Percentiles rank a stretch among this genome's conserved stretches.
Evolutionary conservation across 2,329 filamentous ascomycete genomes (phyloP).

Genomic region (Fusarium tanahbumbuense): DNA sequence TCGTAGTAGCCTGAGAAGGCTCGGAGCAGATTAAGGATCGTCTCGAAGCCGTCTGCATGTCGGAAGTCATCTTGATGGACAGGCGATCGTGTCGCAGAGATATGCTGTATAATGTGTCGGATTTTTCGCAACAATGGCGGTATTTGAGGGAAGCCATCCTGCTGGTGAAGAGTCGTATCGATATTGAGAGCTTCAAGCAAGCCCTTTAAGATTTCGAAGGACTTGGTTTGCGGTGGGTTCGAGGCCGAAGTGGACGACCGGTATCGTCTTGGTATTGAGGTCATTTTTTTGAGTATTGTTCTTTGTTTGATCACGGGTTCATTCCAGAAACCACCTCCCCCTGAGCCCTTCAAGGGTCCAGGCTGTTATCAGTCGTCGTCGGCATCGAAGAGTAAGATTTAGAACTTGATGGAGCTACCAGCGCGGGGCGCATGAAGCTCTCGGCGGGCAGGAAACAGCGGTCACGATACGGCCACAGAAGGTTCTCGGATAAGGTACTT

Average conservation of each 20-base stretch:
- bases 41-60: conserved; percentile 81
- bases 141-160: conserved; percentile 61
- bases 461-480: conserved; percentile 23
- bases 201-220: conserved; percentile 67
- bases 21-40: conserved; percentile 75
- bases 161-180: conserved; percentile 48
- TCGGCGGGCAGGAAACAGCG: conserved; percentile 22
- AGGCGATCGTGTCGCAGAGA: conserved; percentile 61
- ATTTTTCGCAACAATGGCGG: conserved; percentile 65
- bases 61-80: conserved; percentile 83
- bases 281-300: conserved; percentile 57
- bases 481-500: background rate
- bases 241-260: conserved; percentile 74
- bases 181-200: conserved; percentile 62
- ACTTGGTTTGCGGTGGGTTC: conserved; percentile 67
- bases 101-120: conserved; percentile 73
- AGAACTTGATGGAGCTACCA: conserved; percentile 42
- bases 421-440: conserved; percentile 48
- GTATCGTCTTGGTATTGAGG: conserved; percentile 66
- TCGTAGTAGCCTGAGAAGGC: conserved; percentile 82
- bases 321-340: conserved; percentile 47
- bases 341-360: conserved; percentile 55
- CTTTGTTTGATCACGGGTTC: conserved; percentile 36
- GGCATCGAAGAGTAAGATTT: conserved; percentile 51
- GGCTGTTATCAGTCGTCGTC: conserved; percentile 47